Base-by-base conservation (phyloP, 768 basidiomycete genomes). In the Mycena alexandri region DNA sequence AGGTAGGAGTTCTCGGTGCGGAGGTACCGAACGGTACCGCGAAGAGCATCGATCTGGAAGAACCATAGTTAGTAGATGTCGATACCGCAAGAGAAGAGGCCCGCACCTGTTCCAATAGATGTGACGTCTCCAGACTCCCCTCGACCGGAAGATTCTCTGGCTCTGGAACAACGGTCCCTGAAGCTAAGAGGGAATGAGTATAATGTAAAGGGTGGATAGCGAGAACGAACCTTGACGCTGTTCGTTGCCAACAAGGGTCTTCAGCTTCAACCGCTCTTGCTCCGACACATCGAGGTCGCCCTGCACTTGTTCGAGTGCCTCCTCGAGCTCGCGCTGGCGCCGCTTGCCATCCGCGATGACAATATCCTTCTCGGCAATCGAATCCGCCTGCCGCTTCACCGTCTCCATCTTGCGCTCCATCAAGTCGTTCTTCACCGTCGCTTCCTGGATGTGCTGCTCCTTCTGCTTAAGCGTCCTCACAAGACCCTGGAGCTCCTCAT, bases 381-480 rank as follows among this genome's bases (percentile, higher is more conserved):
- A 81, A 62, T 98, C 97, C 5, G 91, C 90, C 79, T 97, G 94
- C 77, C 92, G 94, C 85, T 95, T 96, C 67, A 90, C 91, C 2
- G 90, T 87, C 75, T 99, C 96, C 85, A 96, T 90, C 36, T 95
- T 88, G 51, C 96, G 89, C 76, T 98, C 96, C 89, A 99, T 93
- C 16, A 96, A 85, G 76, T 98, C 95, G 63, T 98, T 95, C 84
- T 96, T 98, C 61, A 98, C 96, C 3, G 83, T 82, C 6, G 90
- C 84, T 75, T 99, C 98, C 77, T 98, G 95, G 41, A 95, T 90
- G 25, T 79, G 85, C 83, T 98, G 95, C 68, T 99, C 98, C 80
- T 94, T 90, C n/a, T 88, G 80, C 76, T 93, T 93, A 75, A 98
- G 84, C 55, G 86, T 93, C 34, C 96, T 90, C 33, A 91, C 86